A percentile compares a stretch with the other conserved stretches of the same genome.
Evolutionary conservation across 352 stramenopile genomes (phyloP).

Genomic region (Nothophytophthora sp.): DNA sequence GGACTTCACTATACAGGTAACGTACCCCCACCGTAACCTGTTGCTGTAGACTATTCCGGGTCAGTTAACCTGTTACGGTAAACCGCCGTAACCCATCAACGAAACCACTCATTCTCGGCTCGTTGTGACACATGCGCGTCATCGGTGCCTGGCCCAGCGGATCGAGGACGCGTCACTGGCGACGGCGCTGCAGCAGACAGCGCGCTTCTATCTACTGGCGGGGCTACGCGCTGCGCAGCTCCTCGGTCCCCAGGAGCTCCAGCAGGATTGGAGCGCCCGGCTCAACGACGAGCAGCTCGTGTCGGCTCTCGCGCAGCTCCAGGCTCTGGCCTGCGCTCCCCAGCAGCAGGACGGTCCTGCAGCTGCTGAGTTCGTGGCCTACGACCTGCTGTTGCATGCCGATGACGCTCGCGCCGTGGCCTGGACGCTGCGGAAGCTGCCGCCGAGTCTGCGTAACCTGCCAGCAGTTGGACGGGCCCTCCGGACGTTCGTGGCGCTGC

Average conservation of each 20-base stretch:
- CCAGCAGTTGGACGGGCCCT: slow-evolving; percentile 38
- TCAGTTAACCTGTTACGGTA: too few species aligned
- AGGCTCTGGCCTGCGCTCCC: too few species aligned
- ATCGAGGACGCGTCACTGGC: slow-evolving; percentile 35
- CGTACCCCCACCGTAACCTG: too few species aligned
- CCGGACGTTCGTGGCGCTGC: slow-evolving; percentile 52
- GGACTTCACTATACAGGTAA: slow-evolving; percentile 72
- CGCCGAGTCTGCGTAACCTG: slow-evolving; percentile 12
- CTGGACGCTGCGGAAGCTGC: slow-evolving; percentile 39
- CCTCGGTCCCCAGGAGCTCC: slow-evolving; percentile 10
- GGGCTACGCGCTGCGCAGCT: slow-evolving; percentile 40
- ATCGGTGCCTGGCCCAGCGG: slow-evolving; percentile 26
- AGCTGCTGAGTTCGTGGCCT: slow-evolving; percentile 49
- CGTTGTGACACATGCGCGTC: background rate
- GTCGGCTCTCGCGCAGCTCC: slow-evolving; percentile 59
- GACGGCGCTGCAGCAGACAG: slow-evolving; percentile 45
- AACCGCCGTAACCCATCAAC: too few species aligned
- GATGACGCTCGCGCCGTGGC: slow-evolving; percentile 45
- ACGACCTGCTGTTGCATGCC: slow-evolving; percentile 58
- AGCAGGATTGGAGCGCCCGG: slow-evolving; percentile 61
- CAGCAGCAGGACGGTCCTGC: slow-evolving; percentile 8
- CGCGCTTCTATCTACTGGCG: slow-evolving; percentile 62
- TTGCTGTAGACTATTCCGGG: too few species aligned
- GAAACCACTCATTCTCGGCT: too few species aligned
- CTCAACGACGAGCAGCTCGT: slow-evolving; percentile 71